Percentiles rank a stretch among this genome's conserved stretches.
Conservation (phyloP, 257 asterid species). For the Thymus mandschuricus region DNA sequence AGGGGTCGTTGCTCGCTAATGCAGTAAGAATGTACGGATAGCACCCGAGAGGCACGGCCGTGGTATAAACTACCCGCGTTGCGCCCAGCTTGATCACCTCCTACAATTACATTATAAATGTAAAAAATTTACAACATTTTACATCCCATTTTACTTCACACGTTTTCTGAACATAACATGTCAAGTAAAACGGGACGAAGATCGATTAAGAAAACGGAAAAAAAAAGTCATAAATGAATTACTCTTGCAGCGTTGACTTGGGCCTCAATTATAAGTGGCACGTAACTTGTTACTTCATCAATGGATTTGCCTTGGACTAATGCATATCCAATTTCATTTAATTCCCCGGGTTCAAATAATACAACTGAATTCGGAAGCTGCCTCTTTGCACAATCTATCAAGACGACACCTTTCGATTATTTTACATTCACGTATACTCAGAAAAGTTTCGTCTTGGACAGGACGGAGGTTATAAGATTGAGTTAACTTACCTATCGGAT, state of each 20-base stretch:
- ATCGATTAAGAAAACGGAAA: background rate
- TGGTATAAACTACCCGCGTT: constrained; percentile 22
- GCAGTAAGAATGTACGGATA: constrained; percentile 33
- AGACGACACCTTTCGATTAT: too few species aligned
- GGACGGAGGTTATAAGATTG: too few species aligned
- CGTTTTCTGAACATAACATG: too few species aligned
- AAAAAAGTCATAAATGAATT: background rate
- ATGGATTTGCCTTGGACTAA: constrained; percentile 33
- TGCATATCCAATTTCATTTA: constrained; percentile 35
- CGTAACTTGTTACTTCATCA: constrained; percentile 23
- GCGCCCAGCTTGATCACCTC: constrained; percentile 38
- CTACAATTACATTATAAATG: background rate
- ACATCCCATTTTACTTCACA: too few species aligned
- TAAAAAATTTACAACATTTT: too few species aligned
- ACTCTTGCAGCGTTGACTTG: constrained; percentile 32
- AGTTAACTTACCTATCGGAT: constrained; percentile 4
- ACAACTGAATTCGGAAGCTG: constrained; percentile 25
- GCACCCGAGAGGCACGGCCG: constrained; percentile 29
- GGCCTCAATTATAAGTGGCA: constrained; percentile 31
- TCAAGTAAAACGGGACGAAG: background rate
- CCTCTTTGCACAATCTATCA: background rate
- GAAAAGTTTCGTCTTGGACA: too few species aligned
- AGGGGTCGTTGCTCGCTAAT: background rate
- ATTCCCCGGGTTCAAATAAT: constrained; percentile 33
- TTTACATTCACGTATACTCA: too few species aligned